These are phyloP conservation scores for Periconia digitata DNA, from an alignment of 2,329 filamentous ascomycete species.

Conservation along the genomic window DNA sequence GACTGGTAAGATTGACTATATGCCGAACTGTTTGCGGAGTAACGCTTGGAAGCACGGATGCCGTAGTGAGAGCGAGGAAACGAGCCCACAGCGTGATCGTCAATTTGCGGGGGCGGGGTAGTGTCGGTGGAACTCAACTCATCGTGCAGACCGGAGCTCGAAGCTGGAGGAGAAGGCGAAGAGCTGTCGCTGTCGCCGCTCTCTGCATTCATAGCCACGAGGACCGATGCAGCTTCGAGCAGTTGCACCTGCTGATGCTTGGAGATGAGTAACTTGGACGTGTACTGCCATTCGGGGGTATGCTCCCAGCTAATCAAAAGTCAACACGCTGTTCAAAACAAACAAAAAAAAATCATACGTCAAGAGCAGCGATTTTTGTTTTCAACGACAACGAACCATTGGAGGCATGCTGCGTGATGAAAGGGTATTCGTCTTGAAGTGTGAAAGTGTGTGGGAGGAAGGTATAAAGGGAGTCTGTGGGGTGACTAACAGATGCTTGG, in stretches of 20 bases:
- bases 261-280: constrained; percentile 95
- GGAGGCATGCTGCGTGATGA: constrained; percentile 15
- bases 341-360: constrained; percentile 37
- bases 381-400: neutral
- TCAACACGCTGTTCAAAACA: neutral
- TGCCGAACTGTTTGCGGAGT: constrained; percentile 52
- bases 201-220: constrained; percentile 83
- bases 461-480: constrained; percentile 43
- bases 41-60: constrained; percentile 45
- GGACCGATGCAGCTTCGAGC: constrained; percentile 92
- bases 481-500: constrained; percentile 98
- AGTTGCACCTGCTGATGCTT: constrained; percentile 99
- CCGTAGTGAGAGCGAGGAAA: constrained; percentile 39
- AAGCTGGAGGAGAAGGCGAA: constrained; percentile 78
- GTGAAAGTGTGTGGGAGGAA: constrained; percentile 48
- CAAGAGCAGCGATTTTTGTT: constrained; percentile 16
- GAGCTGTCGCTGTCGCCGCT: constrained; percentile 72
- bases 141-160: constrained; percentile 72
- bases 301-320: constrained; percentile 84
- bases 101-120: constrained; percentile 80
- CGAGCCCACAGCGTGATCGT: constrained; percentile 61
- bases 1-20: constrained; percentile 82
- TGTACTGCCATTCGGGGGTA: constrained; percentile 95
- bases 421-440: constrained; percentile 43
- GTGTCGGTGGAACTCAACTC: constrained; percentile 88